A percentile compares a stretch with the other conserved stretches of the same genome.
Conservation (phyloP, 257 asterid genomes). For the Mitragyna speciosa region DNA sequence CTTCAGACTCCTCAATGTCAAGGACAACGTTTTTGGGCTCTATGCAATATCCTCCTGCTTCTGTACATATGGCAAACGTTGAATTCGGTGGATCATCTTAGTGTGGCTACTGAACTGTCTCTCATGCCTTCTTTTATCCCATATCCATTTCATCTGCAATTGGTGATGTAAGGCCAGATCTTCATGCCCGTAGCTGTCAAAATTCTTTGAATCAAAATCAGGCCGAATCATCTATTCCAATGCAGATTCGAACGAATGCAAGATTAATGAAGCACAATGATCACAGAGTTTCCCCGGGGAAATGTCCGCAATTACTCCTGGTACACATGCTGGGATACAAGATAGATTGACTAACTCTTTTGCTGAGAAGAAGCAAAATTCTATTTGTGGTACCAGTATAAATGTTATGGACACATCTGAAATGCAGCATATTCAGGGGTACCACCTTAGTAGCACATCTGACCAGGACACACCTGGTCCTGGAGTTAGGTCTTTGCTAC, state of each 20-base stretch:
- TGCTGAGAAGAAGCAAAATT: constrained; percentile 45
- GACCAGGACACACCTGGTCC: neutral
- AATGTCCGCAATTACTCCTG: neutral
- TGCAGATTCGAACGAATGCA: constrained; percentile 39
- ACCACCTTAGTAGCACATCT: constrained; percentile 18
- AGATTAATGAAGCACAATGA: constrained; percentile 35
- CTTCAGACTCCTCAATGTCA: constrained; percentile 89
- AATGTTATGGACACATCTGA: constrained; percentile 63
- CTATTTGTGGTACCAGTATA: constrained; percentile 40
- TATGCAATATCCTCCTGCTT: constrained; percentile 82
- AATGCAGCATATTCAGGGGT: constrained; percentile 51
- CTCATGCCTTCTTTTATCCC: constrained; percentile 61
- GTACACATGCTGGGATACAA: neutral
- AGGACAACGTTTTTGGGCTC: constrained; percentile 79
- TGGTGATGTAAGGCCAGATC: neutral
- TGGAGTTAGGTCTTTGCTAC: neutral
- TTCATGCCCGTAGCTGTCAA: neutral
- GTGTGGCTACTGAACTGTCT: constrained; percentile 65
- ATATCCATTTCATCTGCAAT: neutral
- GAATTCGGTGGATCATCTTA: constrained; percentile 50
- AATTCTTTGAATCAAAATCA: neutral
- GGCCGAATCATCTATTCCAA: constrained; percentile 4
- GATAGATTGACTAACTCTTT: constrained; percentile 25
- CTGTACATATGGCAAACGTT: constrained; percentile 73
- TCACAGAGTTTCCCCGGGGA: constrained; percentile 65